A percentile compares a stretch with the other conserved stretches of the same genome.
phyloP scores from a whole-genome alignment of 2,329 filamentous ascomycete genomes.

The Alternaria burnsii region DNA sequence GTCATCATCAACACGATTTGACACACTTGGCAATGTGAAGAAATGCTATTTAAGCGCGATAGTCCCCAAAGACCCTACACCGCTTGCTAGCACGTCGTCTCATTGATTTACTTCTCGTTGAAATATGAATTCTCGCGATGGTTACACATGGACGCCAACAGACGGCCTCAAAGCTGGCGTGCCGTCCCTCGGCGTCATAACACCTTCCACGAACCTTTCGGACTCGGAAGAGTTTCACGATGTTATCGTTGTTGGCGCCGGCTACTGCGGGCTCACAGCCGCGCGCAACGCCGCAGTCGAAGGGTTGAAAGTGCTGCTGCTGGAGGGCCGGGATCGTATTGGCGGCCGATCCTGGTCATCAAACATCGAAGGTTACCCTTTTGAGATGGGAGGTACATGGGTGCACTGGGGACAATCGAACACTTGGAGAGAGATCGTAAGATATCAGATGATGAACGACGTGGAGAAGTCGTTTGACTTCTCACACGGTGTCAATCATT shows the following conservation, averaged over 20 bases:
- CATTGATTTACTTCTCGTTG: no score
- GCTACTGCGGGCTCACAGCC: slow-evolving; percentile 37
- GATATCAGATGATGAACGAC: slow-evolving; percentile 54
- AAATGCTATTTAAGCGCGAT: no score
- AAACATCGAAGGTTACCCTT: slow-evolving; percentile 41
- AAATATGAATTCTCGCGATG: slow-evolving; percentile 31
- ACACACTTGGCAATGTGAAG: no score
- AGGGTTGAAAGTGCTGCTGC: slow-evolving; percentile 40
- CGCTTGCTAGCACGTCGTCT: no score
- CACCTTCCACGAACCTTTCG: slow-evolving; percentile 23
- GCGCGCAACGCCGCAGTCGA: slow-evolving; percentile 31
- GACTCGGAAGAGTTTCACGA: slow-evolving; percentile 26
- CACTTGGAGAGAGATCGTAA: slow-evolving; percentile 52
- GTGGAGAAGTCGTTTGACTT: slow-evolving; percentile 51
- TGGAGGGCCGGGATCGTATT: slow-evolving; percentile 55
- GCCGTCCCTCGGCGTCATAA: slow-evolving; percentile 30
- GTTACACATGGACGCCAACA: slow-evolving; percentile 30
- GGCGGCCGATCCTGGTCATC: slow-evolving; percentile 55
- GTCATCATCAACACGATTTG: no score
- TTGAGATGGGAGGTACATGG: slow-evolving; percentile 57
- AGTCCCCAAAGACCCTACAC: accelerated
- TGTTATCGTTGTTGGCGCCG: slow-evolving; percentile 36
- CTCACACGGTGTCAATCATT: slow-evolving; percentile 55
- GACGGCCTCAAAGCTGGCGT: slow-evolving; percentile 28
- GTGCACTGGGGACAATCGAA: slow-evolving; percentile 40